A percentile compares a stretch with the other conserved stretches of the same genome.
Conservation (phyloP, 2,329 filamentous ascomycete species). For the Colletotrichum paranaense region DNA sequence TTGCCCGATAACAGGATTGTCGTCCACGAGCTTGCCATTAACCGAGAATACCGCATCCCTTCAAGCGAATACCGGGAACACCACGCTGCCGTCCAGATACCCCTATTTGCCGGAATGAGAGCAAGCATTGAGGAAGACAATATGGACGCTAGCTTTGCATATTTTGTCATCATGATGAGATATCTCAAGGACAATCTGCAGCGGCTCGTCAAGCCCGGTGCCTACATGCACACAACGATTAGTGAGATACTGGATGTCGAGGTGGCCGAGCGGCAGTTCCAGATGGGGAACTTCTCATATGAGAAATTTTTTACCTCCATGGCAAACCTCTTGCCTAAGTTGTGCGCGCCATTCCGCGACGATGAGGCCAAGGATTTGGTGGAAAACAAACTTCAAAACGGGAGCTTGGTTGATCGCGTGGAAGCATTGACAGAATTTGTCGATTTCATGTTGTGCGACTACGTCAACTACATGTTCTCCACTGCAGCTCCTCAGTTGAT, state of each 20-base stretch:
- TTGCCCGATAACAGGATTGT: constrained; percentile 80
- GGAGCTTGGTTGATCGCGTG: constrained; percentile 79
- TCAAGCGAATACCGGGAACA: constrained; percentile 68
- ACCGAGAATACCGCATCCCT: constrained; percentile 81
- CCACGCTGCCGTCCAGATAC: constrained; percentile 59
- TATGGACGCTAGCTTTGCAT: constrained; percentile 71
- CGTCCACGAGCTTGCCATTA: constrained; percentile 83
- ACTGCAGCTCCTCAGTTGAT: constrained; percentile 78
- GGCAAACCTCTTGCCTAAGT: constrained; percentile 78
- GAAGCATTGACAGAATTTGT: constrained; percentile 81
- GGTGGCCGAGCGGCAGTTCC: constrained; percentile 75
- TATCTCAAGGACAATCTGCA: constrained; percentile 79
- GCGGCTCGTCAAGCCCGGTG: constrained; percentile 75
- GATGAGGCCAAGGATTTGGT: constrained; percentile 77
- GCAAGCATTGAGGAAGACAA: constrained; percentile 75
- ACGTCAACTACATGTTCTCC: constrained; percentile 83
- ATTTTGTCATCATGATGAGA: constrained; percentile 77
- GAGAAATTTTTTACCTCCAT: constrained; percentile 84
- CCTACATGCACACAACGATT: constrained; percentile 80
- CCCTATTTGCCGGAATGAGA: constrained; percentile 67
- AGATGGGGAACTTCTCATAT: constrained; percentile 80
- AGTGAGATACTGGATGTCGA: constrained; percentile 81
- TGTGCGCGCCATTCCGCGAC: constrained; percentile 86
- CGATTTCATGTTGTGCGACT: constrained; percentile 82
- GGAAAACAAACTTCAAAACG: constrained; percentile 68